Evolutionary conservation across 768 basidiomycete genomes (phyloP), one percentile per base, ranked within the genome.

Genomic region (Tricholomella constricta): DNA sequence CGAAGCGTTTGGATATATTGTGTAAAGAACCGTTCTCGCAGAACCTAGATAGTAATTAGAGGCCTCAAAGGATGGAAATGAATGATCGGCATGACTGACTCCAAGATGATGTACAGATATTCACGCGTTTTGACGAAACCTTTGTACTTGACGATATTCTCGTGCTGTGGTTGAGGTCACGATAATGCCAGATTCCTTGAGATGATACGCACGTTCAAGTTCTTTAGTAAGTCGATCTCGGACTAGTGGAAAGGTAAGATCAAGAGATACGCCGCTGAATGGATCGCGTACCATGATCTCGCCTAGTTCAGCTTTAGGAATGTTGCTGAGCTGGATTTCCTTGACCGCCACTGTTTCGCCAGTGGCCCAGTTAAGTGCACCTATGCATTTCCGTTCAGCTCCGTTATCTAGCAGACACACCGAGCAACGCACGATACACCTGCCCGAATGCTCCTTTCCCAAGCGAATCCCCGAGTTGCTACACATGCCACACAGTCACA

Each of bases 271-370:
- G 23, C 34, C 48, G 7, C 26, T 45, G 29, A 17, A n/a, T 22
- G 54, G 52, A 60, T 47, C 55, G 67, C 79, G 62, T 64, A 94
- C 94, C 96, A 98, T 98, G 66, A 99, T 98, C 73, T 98, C 95
- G 17, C 90, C 88, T 34, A 99, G 81, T 67, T 98, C 94, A 50
- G 85, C 83, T 68, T 93, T 91, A 3, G 95, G 91, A 54, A 99
- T 95, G 69, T 92, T 94, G 69, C 86, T 88, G 56, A 99, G 73
- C 67, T 92, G 89, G 60, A 99, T 96, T 71, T 98, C 95, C 79
- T 99, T 99, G 65, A 99, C 89, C 2, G 97, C 97, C 36, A 98
- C 96, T 2, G 96, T 97, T 75, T 98, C 97, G 22, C 97, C 97
- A 22, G 94, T 98, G 14, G 91, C 89, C 88, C 93, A 94, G 63